Conservation (phyloP, 2,329 filamentous ascomycete species). For the Xylariaceae sp. region DNA sequence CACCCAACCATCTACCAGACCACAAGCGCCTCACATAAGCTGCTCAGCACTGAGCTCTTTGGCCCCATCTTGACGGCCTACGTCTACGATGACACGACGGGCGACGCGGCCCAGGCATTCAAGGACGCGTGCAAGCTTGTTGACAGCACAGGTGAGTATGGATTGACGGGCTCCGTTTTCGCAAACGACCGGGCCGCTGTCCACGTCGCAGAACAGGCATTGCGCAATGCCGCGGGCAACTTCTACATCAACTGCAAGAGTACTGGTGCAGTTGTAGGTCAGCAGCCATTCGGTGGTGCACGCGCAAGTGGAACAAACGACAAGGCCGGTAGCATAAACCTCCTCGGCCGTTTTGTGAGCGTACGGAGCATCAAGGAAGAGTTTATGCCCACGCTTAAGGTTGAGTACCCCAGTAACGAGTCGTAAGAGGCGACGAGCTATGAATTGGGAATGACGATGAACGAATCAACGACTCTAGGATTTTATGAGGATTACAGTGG, state of each 20-base stretch:
- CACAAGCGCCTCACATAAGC: conserved; percentile 64
- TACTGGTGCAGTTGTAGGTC: conserved; percentile 66
- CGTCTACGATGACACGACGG: conserved; percentile 66
- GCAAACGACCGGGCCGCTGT: conserved; percentile 62
- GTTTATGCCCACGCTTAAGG: conserved; percentile 57
- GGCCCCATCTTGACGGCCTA: conserved; percentile 47
- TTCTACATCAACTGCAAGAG: conserved; percentile 85
- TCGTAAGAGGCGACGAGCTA: conserved; percentile 34
- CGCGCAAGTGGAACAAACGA: conserved; percentile 67
- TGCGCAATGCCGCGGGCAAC: conserved; percentile 71
- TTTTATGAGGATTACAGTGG: background rate
- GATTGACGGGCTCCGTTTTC: conserved; percentile 71
- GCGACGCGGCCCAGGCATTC: conserved; percentile 49
- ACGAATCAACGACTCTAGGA: background rate
- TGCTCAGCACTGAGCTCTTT: conserved; percentile 75
- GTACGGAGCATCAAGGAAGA: conserved; percentile 69
- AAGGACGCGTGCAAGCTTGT: conserved; percentile 55
- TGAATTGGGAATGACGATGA: background rate
- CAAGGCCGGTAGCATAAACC: conserved; percentile 62
- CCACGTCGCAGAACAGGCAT: conserved; percentile 61
- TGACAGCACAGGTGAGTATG: conserved; percentile 70
- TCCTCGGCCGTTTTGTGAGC: conserved; percentile 62
- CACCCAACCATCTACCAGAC: conserved; percentile 77
- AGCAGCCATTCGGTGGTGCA: conserved; percentile 66
- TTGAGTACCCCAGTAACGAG: conserved; percentile 69